These are phyloP conservation scores for Rhododendron kiyosumense DNA, from an alignment of 148 eudicot genomes.

Conservation along the genomic window DNA sequence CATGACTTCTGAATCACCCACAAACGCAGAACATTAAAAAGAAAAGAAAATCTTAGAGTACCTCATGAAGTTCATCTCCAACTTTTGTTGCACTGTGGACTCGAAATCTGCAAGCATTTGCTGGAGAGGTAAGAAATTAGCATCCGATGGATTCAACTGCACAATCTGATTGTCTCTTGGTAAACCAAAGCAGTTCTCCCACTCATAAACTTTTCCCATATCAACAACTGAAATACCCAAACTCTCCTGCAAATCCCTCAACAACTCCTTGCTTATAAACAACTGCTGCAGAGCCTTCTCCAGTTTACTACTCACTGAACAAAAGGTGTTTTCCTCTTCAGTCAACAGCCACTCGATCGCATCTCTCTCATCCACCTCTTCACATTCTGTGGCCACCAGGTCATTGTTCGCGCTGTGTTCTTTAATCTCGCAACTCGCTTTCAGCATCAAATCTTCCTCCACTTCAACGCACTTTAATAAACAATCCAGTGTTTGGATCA, in stretches of 20 bases:
- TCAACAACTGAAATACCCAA: conserved; percentile 7
- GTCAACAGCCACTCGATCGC: conserved; percentile 13
- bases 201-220: background rate
- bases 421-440: conserved; percentile 19
- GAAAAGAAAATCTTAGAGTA: conserved; percentile 8
- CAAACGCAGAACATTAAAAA: background rate
- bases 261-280: conserved; percentile 22
- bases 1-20: background rate
- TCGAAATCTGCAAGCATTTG: conserved; percentile 24
- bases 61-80: conserved; percentile 36
- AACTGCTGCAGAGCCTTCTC: conserved; percentile 29
- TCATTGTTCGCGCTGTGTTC: conserved; percentile 17
- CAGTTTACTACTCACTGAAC: conserved; percentile 27
- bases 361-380: conserved; percentile 15
- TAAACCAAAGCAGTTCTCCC: background rate
- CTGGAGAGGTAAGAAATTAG: conserved; percentile 13
- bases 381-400: conserved; percentile 7
- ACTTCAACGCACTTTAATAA: conserved; percentile 14
- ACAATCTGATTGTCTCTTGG: background rate
- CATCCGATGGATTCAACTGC: background rate
- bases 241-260: conserved; percentile 27
- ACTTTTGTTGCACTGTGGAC: conserved; percentile 24
- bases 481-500: conserved; percentile 26
- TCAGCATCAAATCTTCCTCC: conserved; percentile 31
- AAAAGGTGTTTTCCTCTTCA: conserved; percentile 29